Percentiles rank a stretch among this genome's conserved stretches.
Conservation (phyloP, 129 eudicot genomes). For the Helianthus tuberosus region DNA sequence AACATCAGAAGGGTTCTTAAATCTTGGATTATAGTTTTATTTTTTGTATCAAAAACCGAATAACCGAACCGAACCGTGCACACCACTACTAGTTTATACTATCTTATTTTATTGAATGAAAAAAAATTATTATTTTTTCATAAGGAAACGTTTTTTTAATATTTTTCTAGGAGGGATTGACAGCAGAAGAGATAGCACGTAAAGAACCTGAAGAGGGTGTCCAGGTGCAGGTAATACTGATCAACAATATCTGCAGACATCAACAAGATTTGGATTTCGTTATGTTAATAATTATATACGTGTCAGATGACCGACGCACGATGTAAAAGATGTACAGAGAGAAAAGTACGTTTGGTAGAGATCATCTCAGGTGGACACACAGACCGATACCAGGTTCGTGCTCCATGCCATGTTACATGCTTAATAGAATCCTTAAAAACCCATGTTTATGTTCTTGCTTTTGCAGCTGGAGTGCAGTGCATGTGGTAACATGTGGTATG, state of each 20-base stretch:
- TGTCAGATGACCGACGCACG: conserved; percentile 98
- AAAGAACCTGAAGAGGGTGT: conserved; percentile 85
- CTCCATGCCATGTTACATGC: background rate
- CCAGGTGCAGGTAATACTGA: conserved; percentile 63
- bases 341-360: conserved; percentile 71
- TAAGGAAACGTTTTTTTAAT: background rate
- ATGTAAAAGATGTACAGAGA: conserved; percentile 83
- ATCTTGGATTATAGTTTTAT: too few species aligned
- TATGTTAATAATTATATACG: background rate
- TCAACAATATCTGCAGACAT: background rate
- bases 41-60: too few species aligned
- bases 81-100: background rate
- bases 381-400: conserved; percentile 81
- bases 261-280: too few species aligned
- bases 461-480: conserved; percentile 75
- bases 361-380: conserved; percentile 84
- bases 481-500: conserved; percentile 89
- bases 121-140: background rate
- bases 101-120: conserved; percentile 1
- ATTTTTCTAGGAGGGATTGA: conserved; percentile 71
- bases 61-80: too few species aligned
- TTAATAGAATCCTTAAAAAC: background rate
- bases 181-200: conserved; percentile 78
- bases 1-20: too few species aligned
- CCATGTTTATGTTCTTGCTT: background rate